These are phyloP conservation scores for Galerina marginata DNA, from an alignment of 768 basidiomycete genomes.

Conservation along the genomic window DNA sequence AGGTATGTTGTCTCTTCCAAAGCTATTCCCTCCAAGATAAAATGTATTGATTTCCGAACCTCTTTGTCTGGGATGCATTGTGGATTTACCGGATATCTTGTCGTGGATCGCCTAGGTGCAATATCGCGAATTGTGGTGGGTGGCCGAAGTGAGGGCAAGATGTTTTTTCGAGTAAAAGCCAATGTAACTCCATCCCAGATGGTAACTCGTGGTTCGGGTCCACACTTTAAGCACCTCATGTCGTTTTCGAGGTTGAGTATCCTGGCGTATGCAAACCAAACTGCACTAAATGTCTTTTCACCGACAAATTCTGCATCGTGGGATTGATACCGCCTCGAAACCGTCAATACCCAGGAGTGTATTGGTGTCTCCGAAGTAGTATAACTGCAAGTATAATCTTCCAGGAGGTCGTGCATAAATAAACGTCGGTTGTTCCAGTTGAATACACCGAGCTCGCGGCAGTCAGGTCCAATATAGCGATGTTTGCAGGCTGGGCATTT, in stretches of 20 bases:
- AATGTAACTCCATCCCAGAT: neutral
- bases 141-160: neutral
- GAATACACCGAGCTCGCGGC: conserved; percentile 26
- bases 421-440: conserved; percentile 32
- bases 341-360: conserved; percentile 21
- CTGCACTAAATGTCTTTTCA: neutral
- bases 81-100: too few relatives aligned
- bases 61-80: too few relatives aligned
- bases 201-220: neutral
- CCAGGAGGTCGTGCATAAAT: conserved; percentile 30
- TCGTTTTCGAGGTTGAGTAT: neutral
- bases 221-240: neutral
- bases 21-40: too few relatives aligned
- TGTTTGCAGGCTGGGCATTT: conserved; percentile 18
- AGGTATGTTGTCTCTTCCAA: too few relatives aligned
- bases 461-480: conserved; percentile 29
- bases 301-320: conserved; percentile 21
- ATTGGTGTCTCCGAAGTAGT: conserved; percentile 33
- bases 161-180: neutral
- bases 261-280: neutral
- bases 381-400: conserved; percentile 31
- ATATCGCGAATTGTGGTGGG: neutral
- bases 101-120: too few relatives aligned
- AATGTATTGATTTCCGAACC: too few relatives aligned
- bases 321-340: conserved; percentile 18